phyloP scores from a whole-genome alignment of 108 stramenopile species.

The Thalassiosira profunda region DNA sequence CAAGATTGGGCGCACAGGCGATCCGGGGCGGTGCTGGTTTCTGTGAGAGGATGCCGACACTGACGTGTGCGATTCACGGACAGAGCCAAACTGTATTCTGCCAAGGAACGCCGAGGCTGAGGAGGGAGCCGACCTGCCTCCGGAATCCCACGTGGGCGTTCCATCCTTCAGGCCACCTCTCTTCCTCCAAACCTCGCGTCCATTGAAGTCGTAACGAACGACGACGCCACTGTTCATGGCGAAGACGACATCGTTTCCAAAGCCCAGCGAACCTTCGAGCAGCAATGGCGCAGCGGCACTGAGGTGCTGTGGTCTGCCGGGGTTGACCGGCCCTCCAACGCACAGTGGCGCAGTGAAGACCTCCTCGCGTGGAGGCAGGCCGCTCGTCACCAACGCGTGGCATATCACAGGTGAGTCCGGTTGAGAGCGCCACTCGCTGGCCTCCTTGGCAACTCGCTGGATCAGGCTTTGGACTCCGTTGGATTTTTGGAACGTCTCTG shows the following conservation, averaged over 20 bases:
- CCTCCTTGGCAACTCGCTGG: slow-evolving; percentile 27
- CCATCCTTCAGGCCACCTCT: slow-evolving; percentile 57
- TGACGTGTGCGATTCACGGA: slow-evolving; percentile 43
- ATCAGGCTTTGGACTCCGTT: slow-evolving; percentile 35
- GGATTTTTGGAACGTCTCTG: slow-evolving; percentile 22
- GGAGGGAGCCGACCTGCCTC: no score
- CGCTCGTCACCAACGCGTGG: slow-evolving; percentile 71
- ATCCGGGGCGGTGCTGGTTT: slow-evolving; percentile 47
- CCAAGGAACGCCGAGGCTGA: slow-evolving; percentile 44
- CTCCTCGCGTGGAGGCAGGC: slow-evolving; percentile 83
- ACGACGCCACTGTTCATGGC: slow-evolving; percentile 81
- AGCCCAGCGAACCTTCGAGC: slow-evolving; percentile 63
- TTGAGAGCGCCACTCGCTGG: not conserved
- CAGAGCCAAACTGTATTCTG: slow-evolving; percentile 51
- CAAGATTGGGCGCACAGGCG: slow-evolving; percentile 69
- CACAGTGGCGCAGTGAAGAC: slow-evolving; percentile 81
- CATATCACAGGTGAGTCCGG: slow-evolving; percentile 52
- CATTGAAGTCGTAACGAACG: slow-evolving; percentile 58
- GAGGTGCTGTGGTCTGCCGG: slow-evolving; percentile 20
- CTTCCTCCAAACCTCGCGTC: slow-evolving; percentile 53
- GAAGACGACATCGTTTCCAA: slow-evolving; percentile 76
- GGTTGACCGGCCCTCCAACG: slow-evolving; percentile 31
- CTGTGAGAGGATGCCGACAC: slow-evolving; percentile 51
- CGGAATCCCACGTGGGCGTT: slow-evolving; percentile 74
- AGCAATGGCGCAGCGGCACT: slow-evolving; percentile 67